These are phyloP conservation scores for Harrya chromipes DNA, from an alignment of 768 basidiomycete species.

Conservation along the genomic window DNA sequence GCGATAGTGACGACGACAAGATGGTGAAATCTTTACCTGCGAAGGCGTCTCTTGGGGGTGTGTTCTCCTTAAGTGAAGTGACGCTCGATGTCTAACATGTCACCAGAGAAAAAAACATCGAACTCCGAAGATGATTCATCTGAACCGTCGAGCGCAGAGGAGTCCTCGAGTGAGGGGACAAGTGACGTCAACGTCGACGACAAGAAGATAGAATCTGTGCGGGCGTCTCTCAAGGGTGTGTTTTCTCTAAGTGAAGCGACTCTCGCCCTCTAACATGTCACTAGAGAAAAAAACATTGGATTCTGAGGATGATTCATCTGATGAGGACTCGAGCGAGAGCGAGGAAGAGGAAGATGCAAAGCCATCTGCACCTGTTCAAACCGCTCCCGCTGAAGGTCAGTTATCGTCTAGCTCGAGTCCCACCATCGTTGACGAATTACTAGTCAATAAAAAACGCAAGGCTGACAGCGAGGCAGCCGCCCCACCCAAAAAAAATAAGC, in stretches of 20 bases:
- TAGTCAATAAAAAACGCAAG: slow-evolving; percentile 67
- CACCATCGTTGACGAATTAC: slow-evolving; percentile 1
- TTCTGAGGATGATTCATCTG: slow-evolving; percentile 3
- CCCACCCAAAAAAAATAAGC: slow-evolving; percentile 80
- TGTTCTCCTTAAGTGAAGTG: background rate
- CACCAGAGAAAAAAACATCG: background rate
- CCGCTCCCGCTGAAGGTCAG: slow-evolving; percentile 40
- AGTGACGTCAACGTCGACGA: background rate
- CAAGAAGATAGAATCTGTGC: background rate
- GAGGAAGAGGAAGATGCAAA: slow-evolving; percentile 4
- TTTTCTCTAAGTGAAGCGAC: background rate
- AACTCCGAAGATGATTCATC: slow-evolving; percentile 13
- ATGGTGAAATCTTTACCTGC: background rate
- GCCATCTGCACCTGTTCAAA: slow-evolving; percentile 40
- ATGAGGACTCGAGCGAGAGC: slow-evolving; percentile 5
- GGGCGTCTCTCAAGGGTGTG: slow-evolving; percentile 17
- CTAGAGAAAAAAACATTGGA: background rate
- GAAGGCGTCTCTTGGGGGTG: background rate
- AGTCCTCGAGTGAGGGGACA: slow-evolving; percentile 2
- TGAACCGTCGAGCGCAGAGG: slow-evolving; percentile 14
- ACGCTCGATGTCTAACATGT: background rate
- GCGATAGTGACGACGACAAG: background rate
- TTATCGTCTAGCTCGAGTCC: slow-evolving; percentile 1
- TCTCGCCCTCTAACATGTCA: background rate
- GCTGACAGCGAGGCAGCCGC: slow-evolving; percentile 59